Conservation (phyloP, 2,329 filamentous ascomycete species). For the Dactylellina haptotyla region DNA sequence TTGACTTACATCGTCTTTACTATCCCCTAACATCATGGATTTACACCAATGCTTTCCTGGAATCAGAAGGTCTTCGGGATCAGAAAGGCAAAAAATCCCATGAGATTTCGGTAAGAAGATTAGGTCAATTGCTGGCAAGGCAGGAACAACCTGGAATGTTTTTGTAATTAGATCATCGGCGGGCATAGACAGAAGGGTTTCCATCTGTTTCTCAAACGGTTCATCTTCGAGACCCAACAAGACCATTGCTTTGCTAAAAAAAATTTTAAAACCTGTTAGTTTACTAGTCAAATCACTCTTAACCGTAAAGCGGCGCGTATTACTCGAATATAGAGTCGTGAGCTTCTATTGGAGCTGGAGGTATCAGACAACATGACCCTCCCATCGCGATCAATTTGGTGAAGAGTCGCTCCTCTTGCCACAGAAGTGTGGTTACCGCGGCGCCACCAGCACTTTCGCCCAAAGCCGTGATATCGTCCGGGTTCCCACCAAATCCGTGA, state of each 20-base stretch:
- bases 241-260: constrained; percentile 38
- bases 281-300: neutral
- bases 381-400: constrained; percentile 44
- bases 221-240: constrained; percentile 22
- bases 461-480: constrained; percentile 59
- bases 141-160: constrained; percentile 40
- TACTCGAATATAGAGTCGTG: constrained; percentile 51
- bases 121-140: constrained; percentile 34
- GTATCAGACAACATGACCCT: constrained; percentile 44
- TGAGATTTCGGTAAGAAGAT: constrained; percentile 45
- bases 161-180: constrained; percentile 30
- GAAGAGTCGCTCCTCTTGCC: constrained; percentile 48
- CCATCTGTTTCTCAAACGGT: constrained; percentile 35
- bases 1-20: constrained; percentile 41
- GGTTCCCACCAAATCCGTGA: constrained; percentile 60
- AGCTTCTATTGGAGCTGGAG: constrained; percentile 36
- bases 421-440: constrained; percentile 37
- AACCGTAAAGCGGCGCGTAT: neutral
- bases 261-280: constrained; percentile 4
- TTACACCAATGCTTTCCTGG: constrained; percentile 48
- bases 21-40: constrained; percentile 36
- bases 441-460: constrained; percentile 59
- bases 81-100: constrained; percentile 42
- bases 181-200: constrained; percentile 22
- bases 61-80: constrained; percentile 43